phyloP scores from a whole-genome alignment of 495 filamentous ascomycete species.

The Ramalina intermedia region DNA sequence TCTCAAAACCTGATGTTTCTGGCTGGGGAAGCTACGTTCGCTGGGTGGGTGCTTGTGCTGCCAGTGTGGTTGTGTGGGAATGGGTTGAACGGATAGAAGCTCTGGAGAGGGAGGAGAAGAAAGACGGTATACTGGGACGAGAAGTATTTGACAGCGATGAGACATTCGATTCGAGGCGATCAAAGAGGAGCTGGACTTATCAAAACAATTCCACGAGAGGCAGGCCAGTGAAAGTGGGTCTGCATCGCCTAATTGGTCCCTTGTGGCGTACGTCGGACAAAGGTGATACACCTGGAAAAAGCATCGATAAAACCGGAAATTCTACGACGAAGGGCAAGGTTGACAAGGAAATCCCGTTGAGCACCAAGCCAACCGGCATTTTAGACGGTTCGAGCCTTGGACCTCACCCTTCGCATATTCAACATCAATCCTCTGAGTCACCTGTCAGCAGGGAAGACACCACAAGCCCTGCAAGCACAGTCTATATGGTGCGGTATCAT shows the following conservation, averaged over 20 bases:
- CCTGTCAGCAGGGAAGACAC: slow-evolving; percentile 69
- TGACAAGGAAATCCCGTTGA: too few relatives aligned
- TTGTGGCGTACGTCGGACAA: not conserved
- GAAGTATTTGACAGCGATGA: slow-evolving; percentile 97
- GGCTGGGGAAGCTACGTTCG: slow-evolving; percentile 96
- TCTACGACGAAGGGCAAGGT: too few relatives aligned
- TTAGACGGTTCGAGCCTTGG: too few relatives aligned
- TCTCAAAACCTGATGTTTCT: slow-evolving; percentile 70
- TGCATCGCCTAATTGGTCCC: not conserved
- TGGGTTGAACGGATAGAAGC: slow-evolving; percentile 99
- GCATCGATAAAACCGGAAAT: too few relatives aligned
- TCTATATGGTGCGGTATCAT: slow-evolving; percentile 74
- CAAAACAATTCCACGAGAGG: slow-evolving; percentile 17
- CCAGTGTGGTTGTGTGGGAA: slow-evolving; percentile 96
- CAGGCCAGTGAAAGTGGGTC: slow-evolving; percentile 6
- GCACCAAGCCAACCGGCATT: too few relatives aligned
- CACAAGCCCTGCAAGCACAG: slow-evolving; percentile 62
- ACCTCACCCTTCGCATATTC: not conserved
- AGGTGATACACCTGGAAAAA: not conserved
- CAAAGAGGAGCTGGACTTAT: slow-evolving; percentile 35
- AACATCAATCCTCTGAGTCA: slow-evolving; percentile 47
- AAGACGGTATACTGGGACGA: slow-evolving; percentile 84
- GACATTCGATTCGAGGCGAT: slow-evolving; percentile 65
- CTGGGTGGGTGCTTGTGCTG: slow-evolving; percentile 93
- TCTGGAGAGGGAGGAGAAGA: slow-evolving; percentile 86